Evolutionary conservation across 2,329 filamentous ascomycete species (phyloP), one percentile per base, ranked within the genome.

Genomic region (Alternaria ventricosa): DNA sequence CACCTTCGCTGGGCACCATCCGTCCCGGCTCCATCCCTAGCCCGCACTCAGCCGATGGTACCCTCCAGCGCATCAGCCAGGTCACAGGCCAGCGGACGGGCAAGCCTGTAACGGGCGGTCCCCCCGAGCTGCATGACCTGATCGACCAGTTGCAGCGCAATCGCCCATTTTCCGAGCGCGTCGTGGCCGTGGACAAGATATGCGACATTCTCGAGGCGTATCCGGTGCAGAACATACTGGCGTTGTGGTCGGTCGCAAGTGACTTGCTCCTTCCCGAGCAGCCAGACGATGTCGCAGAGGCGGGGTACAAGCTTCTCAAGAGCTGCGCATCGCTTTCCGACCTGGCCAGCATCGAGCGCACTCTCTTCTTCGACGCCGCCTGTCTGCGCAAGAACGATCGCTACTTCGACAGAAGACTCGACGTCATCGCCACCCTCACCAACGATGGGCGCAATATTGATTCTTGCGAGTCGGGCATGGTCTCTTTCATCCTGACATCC

Each of bases 391-490:
- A 74, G 49, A 69, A 64, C 44, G 72, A 77, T 41, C 67, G 68
- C 54, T 70, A 67, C 59, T 76, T 80, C 54, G 72, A 77, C 57
- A 64, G 72, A 55, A 74, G 78, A 7, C 74, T 81, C 13, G 67
- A 79, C n/a, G 72, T 77, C 55, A 66, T 82, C 41, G 68, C 70
- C 25, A 75, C 71, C 4, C 74, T 82, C 22, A 82, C 80, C 18
- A 74, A 76, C 41, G 68, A 75, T 23, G 80, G 80, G 3, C 75
- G 78, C 28, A 76, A 81, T 46, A 69, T 82, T 23, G 79, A 80
- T 30, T 77, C 78, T 11, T 76, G 80, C 64, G 79, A 81, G 61
- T 69, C 75, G 6, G 68, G 70, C 18, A 70, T 81, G 5, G 71
- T 76, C 6, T 71, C 78, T 18, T 77, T 80, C 54, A 61, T 81